Conservation (phyloP, 2,329 filamentous ascomycete genomes). For the Cladobotryum protrusum region DNA sequence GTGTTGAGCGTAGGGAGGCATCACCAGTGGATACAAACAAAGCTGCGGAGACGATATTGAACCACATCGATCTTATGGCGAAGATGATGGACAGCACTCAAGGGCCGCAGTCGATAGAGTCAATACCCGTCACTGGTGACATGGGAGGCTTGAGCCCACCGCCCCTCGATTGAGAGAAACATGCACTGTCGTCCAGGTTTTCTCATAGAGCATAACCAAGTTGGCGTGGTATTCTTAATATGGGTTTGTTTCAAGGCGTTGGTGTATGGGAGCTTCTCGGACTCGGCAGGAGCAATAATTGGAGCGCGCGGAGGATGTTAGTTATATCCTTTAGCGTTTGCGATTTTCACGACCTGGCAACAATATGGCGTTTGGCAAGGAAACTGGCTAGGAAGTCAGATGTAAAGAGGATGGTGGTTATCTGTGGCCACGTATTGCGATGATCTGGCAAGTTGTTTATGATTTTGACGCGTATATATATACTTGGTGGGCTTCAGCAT, state of each 20-base stretch:
- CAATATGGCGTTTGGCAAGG: slow-evolving; percentile 1
- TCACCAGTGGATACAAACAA: slow-evolving; percentile 24
- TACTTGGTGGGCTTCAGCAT: background rate
- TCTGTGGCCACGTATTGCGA: no score
- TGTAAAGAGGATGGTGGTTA: background rate
- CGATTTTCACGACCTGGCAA: background rate
- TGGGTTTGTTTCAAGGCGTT: slow-evolving; percentile 2
- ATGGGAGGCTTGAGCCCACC: slow-evolving; percentile 23
- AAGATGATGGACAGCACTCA: slow-evolving; percentile 27
- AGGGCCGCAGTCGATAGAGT: slow-evolving; percentile 20
- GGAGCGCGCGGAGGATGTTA: background rate
- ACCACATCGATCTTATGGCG: slow-evolving; percentile 36
- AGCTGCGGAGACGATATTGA: slow-evolving; percentile 31
- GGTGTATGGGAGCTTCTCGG: slow-evolving; percentile 1
- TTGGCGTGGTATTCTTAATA: background rate
- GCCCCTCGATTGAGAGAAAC: slow-evolving; percentile 26
- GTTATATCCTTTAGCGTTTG: background rate
- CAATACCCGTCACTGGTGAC: slow-evolving; percentile 26
- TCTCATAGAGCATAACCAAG: no score
- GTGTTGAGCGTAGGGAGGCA: slow-evolving; percentile 41
- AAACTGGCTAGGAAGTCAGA: background rate
- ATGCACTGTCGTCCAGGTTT: no score
- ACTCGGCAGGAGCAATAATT: slow-evolving; percentile 3
- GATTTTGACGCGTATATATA: slow-evolving; percentile 5
- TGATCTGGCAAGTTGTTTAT: background rate